Conservation (phyloP, 164 flowering plant genomes). For the Tinospora cordifolia region DNA sequence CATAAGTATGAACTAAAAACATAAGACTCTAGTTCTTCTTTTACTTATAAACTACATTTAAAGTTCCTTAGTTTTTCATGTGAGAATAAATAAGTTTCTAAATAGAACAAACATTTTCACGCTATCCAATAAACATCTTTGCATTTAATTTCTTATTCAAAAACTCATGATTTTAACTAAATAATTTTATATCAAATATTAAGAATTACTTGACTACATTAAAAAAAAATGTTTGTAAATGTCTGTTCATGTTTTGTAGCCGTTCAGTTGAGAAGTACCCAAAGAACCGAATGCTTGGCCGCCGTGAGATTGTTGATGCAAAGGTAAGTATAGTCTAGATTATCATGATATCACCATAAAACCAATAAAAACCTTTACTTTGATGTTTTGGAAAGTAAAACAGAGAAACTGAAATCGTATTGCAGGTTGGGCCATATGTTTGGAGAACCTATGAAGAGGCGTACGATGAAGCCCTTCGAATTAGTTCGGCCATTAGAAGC, state of each 20-base stretch:
- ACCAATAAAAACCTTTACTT: background rate
- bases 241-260: constrained; percentile 28
- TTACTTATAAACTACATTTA: too few relatives aligned
- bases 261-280: constrained; percentile 52
- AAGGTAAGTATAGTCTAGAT: constrained; percentile 62
- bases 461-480: constrained; percentile 43
- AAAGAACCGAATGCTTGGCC: constrained; percentile 58
- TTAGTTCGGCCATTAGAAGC: constrained; percentile 75
- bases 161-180: too few relatives aligned
- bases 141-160: too few relatives aligned
- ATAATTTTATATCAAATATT: too few relatives aligned
- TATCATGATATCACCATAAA: background rate
- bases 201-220: too few relatives aligned
- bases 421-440: constrained; percentile 64
- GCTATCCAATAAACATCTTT: too few relatives aligned
- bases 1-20: too few relatives aligned
- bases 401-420: background rate
- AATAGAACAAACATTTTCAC: too few relatives aligned
- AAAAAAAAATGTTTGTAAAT: too few relatives aligned
- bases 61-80: too few relatives aligned
- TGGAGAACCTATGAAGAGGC: constrained; percentile 80
- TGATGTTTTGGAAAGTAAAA: background rate
- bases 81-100: too few relatives aligned
- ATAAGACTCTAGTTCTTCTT: too few relatives aligned
- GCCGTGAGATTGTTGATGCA: constrained; percentile 47